A percentile compares a stretch with the other conserved stretches of the same genome.
phyloP scores from a whole-genome alignment of 2,329 filamentous ascomycete species.

The Calonectria naviculata region DNA sequence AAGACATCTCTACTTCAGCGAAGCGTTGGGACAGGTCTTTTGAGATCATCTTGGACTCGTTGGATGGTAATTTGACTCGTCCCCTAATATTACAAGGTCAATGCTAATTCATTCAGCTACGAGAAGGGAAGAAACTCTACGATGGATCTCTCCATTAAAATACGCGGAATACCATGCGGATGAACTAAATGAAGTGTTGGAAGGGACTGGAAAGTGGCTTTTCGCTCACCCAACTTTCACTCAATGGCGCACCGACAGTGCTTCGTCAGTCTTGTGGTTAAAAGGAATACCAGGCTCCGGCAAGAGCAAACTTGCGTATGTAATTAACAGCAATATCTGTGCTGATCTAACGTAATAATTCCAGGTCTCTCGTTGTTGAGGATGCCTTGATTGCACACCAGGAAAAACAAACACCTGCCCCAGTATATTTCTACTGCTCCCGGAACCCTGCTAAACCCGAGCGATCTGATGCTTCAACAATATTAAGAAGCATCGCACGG shows the following conservation, averaged over 20 bases:
- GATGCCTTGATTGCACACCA: neutral
- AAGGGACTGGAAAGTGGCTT: no score
- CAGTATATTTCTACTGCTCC: conserved; percentile 15
- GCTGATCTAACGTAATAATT: neutral
- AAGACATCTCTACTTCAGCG: no score
- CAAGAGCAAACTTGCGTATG: conserved; percentile 5
- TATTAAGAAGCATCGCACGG: neutral
- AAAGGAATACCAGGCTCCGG: neutral
- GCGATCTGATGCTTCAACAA: neutral
- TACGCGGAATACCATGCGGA: no score
- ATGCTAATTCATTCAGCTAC: no score
- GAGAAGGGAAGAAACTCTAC: no score
- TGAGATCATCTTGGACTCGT: no score
- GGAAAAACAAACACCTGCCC: neutral
- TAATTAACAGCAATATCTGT: neutral
- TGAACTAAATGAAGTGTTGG: no score
- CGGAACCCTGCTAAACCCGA: conserved; percentile 3
- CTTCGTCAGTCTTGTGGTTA: neutral
- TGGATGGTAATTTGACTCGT: no score
- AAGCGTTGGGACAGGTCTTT: no score
- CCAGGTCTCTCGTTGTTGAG: conserved; percentile 3
- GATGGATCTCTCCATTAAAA: no score
- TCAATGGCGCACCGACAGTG: neutral
- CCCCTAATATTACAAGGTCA: no score
- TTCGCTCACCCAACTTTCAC: no score